These are phyloP conservation scores for Hyphodiscus sp. DNA, from an alignment of 2,329 filamentous ascomycete species.

Conservation along the genomic window DNA sequence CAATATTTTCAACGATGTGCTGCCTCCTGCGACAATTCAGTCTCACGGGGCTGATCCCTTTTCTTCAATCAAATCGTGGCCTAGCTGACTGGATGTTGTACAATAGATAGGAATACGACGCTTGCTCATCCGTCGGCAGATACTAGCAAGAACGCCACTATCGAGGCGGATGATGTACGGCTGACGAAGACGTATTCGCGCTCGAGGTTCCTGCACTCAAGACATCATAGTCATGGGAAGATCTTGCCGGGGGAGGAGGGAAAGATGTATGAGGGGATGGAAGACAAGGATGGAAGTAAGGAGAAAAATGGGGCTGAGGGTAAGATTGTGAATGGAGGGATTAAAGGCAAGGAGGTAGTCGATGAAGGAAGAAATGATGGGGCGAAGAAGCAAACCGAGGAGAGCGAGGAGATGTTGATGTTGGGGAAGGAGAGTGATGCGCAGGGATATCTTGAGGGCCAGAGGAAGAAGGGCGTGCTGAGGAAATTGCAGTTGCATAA, in stretches of 20 bases:
- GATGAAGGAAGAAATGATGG: not conserved
- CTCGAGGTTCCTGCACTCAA: constrained; percentile 12
- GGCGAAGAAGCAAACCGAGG: not conserved
- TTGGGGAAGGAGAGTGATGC: constrained; percentile 1
- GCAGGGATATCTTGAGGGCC: constrained; percentile 6
- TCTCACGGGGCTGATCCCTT: too few relatives aligned
- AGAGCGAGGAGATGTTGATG: not conserved
- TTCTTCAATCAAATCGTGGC: too few relatives aligned
- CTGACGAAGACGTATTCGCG: constrained; percentile 26
- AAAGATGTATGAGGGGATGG: constrained; percentile 19
- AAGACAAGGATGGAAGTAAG: constrained; percentile 17
- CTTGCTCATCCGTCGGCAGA: constrained; percentile 57
- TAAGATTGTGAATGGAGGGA: constrained; percentile 1
- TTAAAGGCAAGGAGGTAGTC: not conserved
- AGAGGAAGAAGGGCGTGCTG: constrained; percentile 17
- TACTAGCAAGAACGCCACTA: constrained; percentile 48
- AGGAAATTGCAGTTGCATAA: constrained; percentile 15
- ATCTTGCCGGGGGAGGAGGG: constrained; percentile 2
- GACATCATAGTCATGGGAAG: constrained; percentile 8
- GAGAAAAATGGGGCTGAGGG: constrained; percentile 6
- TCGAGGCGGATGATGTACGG: constrained; percentile 48
- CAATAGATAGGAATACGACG: constrained; percentile 48
- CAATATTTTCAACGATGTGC: not conserved
- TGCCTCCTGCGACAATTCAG: not conserved
- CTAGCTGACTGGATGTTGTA: constrained; percentile 1